Conservation (phyloP, 2,329 filamentous ascomycete genomes). For the Fusarium newnesense region DNA sequence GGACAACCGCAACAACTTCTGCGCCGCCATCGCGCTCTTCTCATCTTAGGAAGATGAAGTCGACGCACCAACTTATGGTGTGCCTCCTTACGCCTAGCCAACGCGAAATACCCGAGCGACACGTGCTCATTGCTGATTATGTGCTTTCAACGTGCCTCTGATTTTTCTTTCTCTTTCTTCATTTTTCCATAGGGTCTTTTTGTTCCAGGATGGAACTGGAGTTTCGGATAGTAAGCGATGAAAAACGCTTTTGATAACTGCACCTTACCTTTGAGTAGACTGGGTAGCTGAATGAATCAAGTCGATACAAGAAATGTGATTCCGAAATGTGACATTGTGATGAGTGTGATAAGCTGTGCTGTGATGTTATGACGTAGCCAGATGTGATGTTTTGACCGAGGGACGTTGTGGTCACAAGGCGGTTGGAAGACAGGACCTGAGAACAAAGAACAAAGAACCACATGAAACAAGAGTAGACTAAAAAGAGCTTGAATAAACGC, state of each 20-base stretch:
- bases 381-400: not conserved
- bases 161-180: slow-evolving; percentile 21
- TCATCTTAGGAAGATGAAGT: slow-evolving; percentile 31
- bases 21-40: slow-evolving; percentile 64
- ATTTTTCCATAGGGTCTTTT: slow-evolving; percentile 27
- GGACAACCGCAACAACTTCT: slow-evolving; percentile 74
- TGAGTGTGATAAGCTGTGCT: not conserved
- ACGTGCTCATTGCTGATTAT: slow-evolving; percentile 2
- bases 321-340: not conserved
- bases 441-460: not conserved
- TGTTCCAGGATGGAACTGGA: slow-evolving; percentile 28
- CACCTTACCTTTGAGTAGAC: slow-evolving; percentile 4
- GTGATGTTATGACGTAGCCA: not conserved
- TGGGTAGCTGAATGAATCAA: slow-evolving; percentile 30
- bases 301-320: not conserved
- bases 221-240: slow-evolving; percentile 37
- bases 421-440: not conserved
- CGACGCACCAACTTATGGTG: not conserved
- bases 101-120: slow-evolving; percentile 14
- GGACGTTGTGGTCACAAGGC: not conserved
- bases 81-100: slow-evolving; percentile 10
- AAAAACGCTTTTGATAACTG: slow-evolving; percentile 13
- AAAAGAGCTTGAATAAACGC: not conserved
- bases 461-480: fast-evolving
- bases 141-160: slow-evolving; percentile 19